Evolutionary conservation across 441 rosid species (phyloP), one percentile per base, ranked within the genome.

Genomic region (Erodium texanum): DNA sequence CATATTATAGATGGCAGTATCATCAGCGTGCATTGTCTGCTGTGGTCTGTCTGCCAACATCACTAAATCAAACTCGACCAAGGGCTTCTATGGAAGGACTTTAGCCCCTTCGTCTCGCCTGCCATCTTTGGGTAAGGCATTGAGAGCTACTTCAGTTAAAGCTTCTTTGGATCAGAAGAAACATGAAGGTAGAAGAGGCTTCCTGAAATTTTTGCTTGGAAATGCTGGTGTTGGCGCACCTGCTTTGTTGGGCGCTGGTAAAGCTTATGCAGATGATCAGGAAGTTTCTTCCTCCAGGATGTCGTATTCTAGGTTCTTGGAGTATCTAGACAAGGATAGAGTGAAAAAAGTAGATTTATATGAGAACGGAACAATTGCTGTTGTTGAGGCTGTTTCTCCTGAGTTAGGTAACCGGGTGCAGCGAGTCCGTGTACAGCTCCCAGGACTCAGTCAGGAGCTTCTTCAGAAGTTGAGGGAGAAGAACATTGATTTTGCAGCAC

Each of bases 301-400:
- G 98, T 89, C 97, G 3, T 93, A 93, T 69, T 90, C 98, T 74
- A 85, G 97, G 78, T 90, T 90, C 70, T 77, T 93, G 65, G 98
- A 90, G 85, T 93, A 93, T 76, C 83, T 93, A 68, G 97, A 93
- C 70, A 90, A 90, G 77, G 98, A 86, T 66, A 84, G 96, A 70
- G 94, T 90, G 72, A 75, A 74, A 14, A 93, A 85, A 72, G 96
- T 93, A 32, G 98, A 93, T 76, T 82, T 89, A 84, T 93, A 77
- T 78, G 97, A 90, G 79, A 89, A 90, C 75, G 97, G 98, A 43
- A 93, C 98, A 0, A 90, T 93, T 64, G 98, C 97, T 68, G 87
- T 93, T 73, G 97, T 93, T 14, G 98, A 93, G 74, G 97, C 97
- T 69, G 79, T 90, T 73, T 93, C 97, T 68, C 98, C 98, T 68